Evolutionary conservation across 2,329 filamentous ascomycete genomes (phyloP).

Genomic region (Davidsoniella eucalypti): DNA sequence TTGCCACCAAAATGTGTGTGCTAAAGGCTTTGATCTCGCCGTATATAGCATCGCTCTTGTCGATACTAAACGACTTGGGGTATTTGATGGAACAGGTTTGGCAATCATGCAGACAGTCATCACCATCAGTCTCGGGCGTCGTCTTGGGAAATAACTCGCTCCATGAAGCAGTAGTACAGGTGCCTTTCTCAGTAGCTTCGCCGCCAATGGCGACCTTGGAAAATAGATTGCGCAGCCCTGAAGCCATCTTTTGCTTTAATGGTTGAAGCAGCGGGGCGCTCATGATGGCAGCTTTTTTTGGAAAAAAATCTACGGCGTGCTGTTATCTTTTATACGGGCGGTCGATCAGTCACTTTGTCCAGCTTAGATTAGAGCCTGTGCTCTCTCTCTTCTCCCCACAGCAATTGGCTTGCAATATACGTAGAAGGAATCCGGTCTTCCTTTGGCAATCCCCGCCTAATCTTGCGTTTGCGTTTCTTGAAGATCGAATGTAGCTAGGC

Average conservation of each 20-base stretch:
- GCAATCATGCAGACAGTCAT: slow-evolving; percentile 82
- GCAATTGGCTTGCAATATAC: too few species aligned
- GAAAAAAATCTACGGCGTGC: neutral
- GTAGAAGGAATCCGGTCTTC: too few species aligned
- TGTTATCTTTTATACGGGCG: too few species aligned
- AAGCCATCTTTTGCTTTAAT: slow-evolving; percentile 23
- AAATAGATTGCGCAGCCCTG: slow-evolving; percentile 26
- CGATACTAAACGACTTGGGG: slow-evolving; percentile 54
- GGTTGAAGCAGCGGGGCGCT: neutral
- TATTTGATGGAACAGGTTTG: slow-evolving; percentile 63
- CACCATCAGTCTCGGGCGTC: slow-evolving; percentile 62
- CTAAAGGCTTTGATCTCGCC: slow-evolving; percentile 75
- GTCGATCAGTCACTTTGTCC: too few species aligned
- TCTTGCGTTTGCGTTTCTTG: too few species aligned
- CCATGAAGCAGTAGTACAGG: slow-evolving; percentile 17
- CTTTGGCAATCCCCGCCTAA: too few species aligned
- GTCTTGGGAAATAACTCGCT: slow-evolving; percentile 55
- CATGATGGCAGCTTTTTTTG: neutral
- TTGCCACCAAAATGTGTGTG: slow-evolving; percentile 81
- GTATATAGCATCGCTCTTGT: slow-evolving; percentile 64
- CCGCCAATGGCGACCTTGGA: slow-evolving; percentile 19
- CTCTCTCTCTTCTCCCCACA: too few species aligned
- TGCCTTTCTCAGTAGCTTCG: neutral
- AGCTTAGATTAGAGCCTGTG: too few species aligned
- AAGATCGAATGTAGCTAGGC: too few species aligned